phyloP scores from a whole-genome alignment of 75 land plant genomes.

The Pinus taeda region DNA sequence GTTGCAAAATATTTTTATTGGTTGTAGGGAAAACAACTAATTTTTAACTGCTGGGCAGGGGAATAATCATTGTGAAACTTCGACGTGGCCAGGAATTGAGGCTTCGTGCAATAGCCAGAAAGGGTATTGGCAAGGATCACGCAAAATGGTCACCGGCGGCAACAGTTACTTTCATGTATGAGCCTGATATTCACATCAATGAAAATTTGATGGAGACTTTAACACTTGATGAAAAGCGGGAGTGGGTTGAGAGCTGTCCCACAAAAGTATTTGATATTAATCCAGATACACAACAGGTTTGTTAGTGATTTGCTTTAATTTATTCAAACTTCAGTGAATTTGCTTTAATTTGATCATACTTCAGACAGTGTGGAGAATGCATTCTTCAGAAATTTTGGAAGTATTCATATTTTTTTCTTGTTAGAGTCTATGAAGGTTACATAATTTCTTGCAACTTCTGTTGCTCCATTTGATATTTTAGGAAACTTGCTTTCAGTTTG shows the following conservation, averaged over 20 bases:
- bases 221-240: slow-evolving; percentile 72
- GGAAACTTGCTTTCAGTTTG: too few species aligned
- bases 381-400: too few species aligned
- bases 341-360: too few species aligned
- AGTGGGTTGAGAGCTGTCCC: slow-evolving; percentile 91
- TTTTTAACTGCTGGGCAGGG: slow-evolving; percentile 40
- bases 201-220: slow-evolving; percentile 90
- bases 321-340: too few species aligned
- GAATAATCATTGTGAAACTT: slow-evolving; percentile 92
- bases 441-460: too few species aligned
- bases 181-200: slow-evolving; percentile 93
- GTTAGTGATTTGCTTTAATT: not conserved
- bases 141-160: slow-evolving; percentile 99
- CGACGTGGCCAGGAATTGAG: slow-evolving; percentile 91
- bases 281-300: slow-evolving; percentile 72
- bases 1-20: not conserved
- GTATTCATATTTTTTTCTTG: too few species aligned
- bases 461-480: too few species aligned
- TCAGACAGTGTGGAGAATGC: too few species aligned
- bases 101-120: slow-evolving; percentile 92
- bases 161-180: slow-evolving; percentile 95
- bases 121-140: slow-evolving; percentile 97
- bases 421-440: too few species aligned
- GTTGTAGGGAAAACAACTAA: not conserved
- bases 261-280: slow-evolving; percentile 90